phyloP scores from a whole-genome alignment of 1,284 basidiomycete genomes.

The Malassezia vespertilionis region DNA sequence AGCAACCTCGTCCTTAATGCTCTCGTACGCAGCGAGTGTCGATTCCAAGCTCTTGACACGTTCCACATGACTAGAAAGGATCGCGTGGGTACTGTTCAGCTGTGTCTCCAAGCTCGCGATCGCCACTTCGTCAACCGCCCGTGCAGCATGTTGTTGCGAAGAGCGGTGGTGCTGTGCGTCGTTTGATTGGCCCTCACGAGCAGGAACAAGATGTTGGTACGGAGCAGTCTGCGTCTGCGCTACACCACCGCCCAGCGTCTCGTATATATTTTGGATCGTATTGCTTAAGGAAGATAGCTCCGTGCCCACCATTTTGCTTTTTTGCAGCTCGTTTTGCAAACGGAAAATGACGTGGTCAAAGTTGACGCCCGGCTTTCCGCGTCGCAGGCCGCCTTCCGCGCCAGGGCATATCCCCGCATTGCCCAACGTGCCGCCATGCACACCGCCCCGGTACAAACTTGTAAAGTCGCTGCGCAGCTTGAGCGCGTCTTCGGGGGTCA shows the following conservation, averaged over 20 bases:
- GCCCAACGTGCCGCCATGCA: constrained; percentile 34
- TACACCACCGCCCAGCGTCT: constrained; percentile 69
- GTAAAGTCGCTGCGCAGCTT: constrained; percentile 43
- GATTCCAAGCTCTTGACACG: constrained; percentile 73
- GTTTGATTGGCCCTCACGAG: constrained; percentile 11
- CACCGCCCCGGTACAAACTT: constrained; percentile 40
- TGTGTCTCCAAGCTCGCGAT: constrained; percentile 62
- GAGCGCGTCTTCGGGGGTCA: constrained; percentile 68
- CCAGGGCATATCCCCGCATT: constrained; percentile 38
- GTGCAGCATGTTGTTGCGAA: constrained; percentile 18
- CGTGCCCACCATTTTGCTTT: constrained; percentile 82
- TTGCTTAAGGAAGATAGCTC: constrained; percentile 70
- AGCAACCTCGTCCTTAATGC: constrained; percentile 68
- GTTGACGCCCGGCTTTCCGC: constrained; percentile 50
- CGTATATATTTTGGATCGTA: constrained; percentile 82
- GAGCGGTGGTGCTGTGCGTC: constrained; percentile 9
- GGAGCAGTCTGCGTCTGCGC: constrained; percentile 44
- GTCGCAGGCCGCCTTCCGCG: constrained; percentile 40
- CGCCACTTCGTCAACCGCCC: constrained; percentile 22
- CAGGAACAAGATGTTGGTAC: constrained; percentile 41
- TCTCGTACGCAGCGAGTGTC: constrained; percentile 70
- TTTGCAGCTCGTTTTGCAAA: constrained; percentile 76
- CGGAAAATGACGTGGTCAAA: constrained; percentile 70
- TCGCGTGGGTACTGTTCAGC: constrained; percentile 71
- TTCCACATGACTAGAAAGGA: constrained; percentile 67